phyloP scores from a whole-genome alignment of 2,329 filamentous ascomycete species.

The Beauveria varroae region DNA sequence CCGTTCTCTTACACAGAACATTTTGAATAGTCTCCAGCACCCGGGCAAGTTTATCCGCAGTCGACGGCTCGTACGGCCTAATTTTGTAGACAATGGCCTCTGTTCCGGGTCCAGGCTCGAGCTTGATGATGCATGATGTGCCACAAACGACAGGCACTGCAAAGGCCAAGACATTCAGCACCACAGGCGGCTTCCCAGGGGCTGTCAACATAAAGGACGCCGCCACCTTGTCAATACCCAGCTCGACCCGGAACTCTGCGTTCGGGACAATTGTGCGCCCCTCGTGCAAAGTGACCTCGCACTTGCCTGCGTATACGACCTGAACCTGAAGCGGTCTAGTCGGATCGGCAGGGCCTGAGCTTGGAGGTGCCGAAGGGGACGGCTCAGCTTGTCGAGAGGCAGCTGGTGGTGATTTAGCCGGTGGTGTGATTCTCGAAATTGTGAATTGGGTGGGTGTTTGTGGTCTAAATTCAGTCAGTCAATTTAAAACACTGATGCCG shows the following conservation, averaged over 20 bases:
- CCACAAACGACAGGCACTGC: slow-evolving; percentile 15
- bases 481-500: not conserved
- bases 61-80: not conserved
- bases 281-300: not conserved
- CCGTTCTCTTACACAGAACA: not conserved
- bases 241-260: not conserved
- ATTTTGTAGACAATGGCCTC: not conserved
- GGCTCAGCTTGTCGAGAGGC: not conserved
- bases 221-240: not conserved
- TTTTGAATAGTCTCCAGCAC: not conserved
- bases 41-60: not conserved
- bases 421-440: not conserved
- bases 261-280: not conserved
- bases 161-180: slow-evolving; percentile 18
- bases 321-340: not conserved
- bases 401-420: not conserved
- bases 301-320: not conserved
- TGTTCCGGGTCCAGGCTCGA: not conserved
- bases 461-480: not conserved
- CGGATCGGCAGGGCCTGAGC: not conserved
- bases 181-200: slow-evolving; percentile 7
- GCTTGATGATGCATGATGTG: slow-evolving; percentile 17
- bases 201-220: slow-evolving; percentile 17
- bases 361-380: not conserved
- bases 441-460: not conserved